Evolutionary conservation across 768 basidiomycete species (phyloP).

Genomic region (Mycena vulgaris): DNA sequence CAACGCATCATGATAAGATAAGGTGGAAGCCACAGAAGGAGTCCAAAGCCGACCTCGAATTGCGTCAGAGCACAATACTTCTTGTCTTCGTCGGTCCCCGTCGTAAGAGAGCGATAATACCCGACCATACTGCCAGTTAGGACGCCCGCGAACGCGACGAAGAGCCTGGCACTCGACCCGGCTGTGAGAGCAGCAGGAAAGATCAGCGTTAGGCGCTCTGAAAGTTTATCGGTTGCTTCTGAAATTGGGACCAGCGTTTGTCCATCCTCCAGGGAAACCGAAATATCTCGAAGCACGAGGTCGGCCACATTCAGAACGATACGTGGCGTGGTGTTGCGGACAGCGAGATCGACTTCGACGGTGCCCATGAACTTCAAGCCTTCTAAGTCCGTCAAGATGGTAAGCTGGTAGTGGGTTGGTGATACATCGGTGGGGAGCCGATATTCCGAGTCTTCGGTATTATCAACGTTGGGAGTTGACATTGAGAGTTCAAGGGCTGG

Average conservation of each 20-base stretch:
- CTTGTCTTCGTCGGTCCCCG: conserved; percentile 28
- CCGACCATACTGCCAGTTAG: conserved; percentile 32
- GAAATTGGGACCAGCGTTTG: conserved; percentile 15
- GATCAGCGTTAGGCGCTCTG: conserved; percentile 23
- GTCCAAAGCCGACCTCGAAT: conserved; percentile 28
- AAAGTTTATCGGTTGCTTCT: conserved; percentile 22
- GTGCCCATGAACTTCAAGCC: conserved; percentile 71
- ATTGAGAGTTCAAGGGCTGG: background rate
- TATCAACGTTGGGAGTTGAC: background rate
- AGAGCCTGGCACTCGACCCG: conserved; percentile 9
- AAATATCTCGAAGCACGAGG: conserved; percentile 17
- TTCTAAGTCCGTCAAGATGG: conserved; percentile 73
- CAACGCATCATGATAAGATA: conserved; percentile 21
- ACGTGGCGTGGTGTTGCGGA: conserved; percentile 8
- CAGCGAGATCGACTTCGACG: conserved; percentile 55
- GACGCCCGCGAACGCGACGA: conserved; percentile 16
- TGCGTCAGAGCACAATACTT: conserved; percentile 34
- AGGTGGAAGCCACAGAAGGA: conserved; percentile 25
- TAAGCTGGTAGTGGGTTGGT: conserved; percentile 71
- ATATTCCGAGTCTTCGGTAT: conserved; percentile 36
- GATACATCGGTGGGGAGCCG: conserved; percentile 65
- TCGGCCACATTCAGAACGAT: conserved; percentile 27
- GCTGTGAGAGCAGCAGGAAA: conserved; percentile 10
- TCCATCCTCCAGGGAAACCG: conserved; percentile 12
- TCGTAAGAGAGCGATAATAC: conserved; percentile 32